Evolutionary conservation across 371 early-diverging fungal genomes (phyloP).

Genomic region (Saksenaea vasiformis): DNA sequence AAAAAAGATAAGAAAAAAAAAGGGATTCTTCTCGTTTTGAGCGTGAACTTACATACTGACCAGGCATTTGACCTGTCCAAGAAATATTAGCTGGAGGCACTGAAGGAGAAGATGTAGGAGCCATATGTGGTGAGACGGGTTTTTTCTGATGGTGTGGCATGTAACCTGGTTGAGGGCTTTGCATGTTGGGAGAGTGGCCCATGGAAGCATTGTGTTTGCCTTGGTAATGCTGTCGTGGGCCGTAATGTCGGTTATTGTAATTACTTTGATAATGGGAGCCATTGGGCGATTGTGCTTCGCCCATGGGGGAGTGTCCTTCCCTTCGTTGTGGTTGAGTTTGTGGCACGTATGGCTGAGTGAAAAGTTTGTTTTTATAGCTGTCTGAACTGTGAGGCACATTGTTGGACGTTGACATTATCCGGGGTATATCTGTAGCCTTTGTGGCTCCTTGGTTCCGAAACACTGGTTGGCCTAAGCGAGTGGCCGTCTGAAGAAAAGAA

Average conservation of each 20-base stretch:
- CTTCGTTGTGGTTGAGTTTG: not conserved
- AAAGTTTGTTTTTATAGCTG: conserved; percentile 13
- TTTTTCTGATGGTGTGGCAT: conserved; percentile 36
- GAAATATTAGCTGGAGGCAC: conserved; percentile 2
- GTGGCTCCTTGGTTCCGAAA: not conserved
- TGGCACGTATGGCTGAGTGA: conserved; percentile 13
- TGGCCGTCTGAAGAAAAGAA: not conserved
- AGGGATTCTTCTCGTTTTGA: too few relatives aligned
- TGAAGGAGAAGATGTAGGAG: conserved; percentile 26
- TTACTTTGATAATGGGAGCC: not conserved
- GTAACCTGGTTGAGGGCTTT: conserved; percentile 28
- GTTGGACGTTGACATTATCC: not conserved
- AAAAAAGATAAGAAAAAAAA: not conserved
- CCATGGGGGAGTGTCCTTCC: too few relatives aligned
- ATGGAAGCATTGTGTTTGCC: conserved; percentile 21
- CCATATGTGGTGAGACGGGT: conserved; percentile 36
- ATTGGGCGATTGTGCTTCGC: not conserved
- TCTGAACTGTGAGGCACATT: not conserved
- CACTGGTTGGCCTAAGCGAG: not conserved
- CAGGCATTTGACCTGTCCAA: conserved; percentile 5
- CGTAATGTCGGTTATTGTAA: conserved; percentile 4
- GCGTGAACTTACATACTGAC: conserved; percentile 34
- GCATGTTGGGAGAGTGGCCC: conserved; percentile 37
- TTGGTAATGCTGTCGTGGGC: conserved; percentile 20
- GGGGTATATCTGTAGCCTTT: not conserved